Percentiles rank a stretch among this genome's conserved stretches.
phyloP scores from a whole-genome alignment of 345 rosid species.

The Combretum micranthum region DNA sequence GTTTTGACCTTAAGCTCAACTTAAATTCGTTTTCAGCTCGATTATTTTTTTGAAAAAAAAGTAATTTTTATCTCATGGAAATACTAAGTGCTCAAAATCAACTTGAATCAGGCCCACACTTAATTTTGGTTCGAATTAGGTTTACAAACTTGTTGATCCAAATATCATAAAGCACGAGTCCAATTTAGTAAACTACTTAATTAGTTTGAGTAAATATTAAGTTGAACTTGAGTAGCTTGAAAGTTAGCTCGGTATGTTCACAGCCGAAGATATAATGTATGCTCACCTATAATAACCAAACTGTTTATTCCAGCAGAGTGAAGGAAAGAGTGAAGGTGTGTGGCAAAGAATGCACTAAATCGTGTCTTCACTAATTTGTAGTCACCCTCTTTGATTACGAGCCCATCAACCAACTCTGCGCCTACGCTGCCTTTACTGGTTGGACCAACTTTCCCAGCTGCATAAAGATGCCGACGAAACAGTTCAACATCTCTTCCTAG shows the following conservation, averaged over 20 bases:
- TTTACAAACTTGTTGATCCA: no score
- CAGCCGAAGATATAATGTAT: not conserved
- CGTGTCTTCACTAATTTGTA: slow-evolving; percentile 80
- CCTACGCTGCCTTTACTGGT: slow-evolving; percentile 49
- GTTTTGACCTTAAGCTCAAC: no score
- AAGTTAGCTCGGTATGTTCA: no score
- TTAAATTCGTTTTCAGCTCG: no score
- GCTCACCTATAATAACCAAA: slow-evolving; percentile 58
- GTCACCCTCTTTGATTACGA: slow-evolving; percentile 61
- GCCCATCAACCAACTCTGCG: slow-evolving; percentile 66
- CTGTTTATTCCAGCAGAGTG: slow-evolving; percentile 36
- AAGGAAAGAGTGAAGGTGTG: slow-evolving; percentile 67
- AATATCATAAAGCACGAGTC: no score
- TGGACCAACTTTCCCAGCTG: slow-evolving; percentile 50
- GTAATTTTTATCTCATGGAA: no score
- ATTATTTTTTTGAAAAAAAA: no score
- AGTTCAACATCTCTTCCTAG: slow-evolving; percentile 75
- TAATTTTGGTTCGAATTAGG: no score
- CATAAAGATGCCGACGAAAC: slow-evolving; percentile 59
- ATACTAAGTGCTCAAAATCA: no score
- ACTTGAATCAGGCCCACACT: no score
- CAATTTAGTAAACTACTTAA: not conserved
- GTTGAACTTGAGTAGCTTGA: not conserved
- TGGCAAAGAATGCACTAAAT: slow-evolving; percentile 80
- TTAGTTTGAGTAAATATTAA: not conserved